Conservation (phyloP, 495 filamentous ascomycete species). For the Penicillium bovifimosum region DNA sequence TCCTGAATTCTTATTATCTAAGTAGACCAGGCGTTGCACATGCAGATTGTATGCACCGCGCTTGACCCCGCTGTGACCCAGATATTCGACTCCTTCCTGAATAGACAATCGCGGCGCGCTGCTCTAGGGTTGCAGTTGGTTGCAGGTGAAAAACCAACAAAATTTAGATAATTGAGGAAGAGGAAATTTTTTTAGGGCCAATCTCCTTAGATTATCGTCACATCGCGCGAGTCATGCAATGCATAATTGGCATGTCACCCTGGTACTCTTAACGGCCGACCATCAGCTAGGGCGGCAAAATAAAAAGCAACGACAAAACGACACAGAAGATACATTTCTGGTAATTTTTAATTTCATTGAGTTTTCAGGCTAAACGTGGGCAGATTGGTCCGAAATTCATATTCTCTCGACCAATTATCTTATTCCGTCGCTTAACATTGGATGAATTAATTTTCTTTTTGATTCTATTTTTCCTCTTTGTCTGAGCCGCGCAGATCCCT, state of each 20-base stretch:
- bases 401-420: not conserved
- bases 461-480: not conserved
- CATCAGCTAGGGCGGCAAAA: slow-evolving; percentile 1
- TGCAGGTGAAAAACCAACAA: not conserved
- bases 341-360: not conserved
- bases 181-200: not conserved
- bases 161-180: not conserved
- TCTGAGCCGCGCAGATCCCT: slow-evolving; percentile 5
- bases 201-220: slow-evolving; percentile 7
- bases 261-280: slow-evolving; percentile 12
- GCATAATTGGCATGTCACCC: slow-evolving; percentile 16
- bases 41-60: not conserved
- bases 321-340: too few relatives aligned
- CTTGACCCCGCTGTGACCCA: not conserved
- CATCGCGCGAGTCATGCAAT: slow-evolving; percentile 26
- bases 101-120: not conserved
- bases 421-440: not conserved
- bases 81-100: slow-evolving; percentile 2
- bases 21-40: not conserved
- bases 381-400: slow-evolving; percentile 5
- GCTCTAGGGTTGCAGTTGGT: not conserved
- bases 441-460: not conserved
- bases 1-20: too few relatives aligned
- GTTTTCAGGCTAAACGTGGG: not conserved
- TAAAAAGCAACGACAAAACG: not conserved